A percentile compares a stretch with the other conserved stretches of the same genome.
Conservation (phyloP, 768 basidiomycete genomes). For the Boletus coccyginus region DNA sequence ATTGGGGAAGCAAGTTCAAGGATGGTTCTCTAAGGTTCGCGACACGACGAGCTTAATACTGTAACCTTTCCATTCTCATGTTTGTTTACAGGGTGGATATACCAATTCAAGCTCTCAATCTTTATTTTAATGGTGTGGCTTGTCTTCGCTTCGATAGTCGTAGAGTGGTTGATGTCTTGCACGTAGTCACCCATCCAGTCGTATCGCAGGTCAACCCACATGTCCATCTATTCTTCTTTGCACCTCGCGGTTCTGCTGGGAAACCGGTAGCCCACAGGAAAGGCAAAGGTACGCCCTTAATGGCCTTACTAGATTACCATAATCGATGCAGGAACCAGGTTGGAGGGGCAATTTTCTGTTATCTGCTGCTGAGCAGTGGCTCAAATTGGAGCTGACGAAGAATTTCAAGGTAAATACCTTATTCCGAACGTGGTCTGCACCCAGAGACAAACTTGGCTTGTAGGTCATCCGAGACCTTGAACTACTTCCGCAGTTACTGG, state of each 20-base stretch:
- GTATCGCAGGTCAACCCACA: conserved; percentile 93
- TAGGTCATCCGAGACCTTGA: conserved; percentile 94
- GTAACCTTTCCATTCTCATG: background rate
- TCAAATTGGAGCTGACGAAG: conserved; percentile 94
- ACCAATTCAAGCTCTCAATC: conserved; percentile 81
- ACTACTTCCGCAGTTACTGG: conserved; percentile 87
- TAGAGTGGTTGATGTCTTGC: background rate
- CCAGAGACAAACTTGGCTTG: background rate
- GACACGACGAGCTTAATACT: background rate
- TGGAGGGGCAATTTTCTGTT: conserved; percentile 96
- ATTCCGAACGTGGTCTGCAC: background rate
- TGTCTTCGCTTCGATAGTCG: background rate
- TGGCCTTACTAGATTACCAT: background rate
- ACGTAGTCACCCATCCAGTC: conserved; percentile 81
- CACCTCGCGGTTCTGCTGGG: conserved; percentile 83
- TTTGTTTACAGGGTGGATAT: conserved; percentile 75
- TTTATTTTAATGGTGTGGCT: conserved; percentile 77
- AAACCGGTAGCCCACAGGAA: conserved; percentile 93
- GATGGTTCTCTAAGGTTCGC: conserved; percentile 83
- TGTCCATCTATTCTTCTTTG: conserved; percentile 94
- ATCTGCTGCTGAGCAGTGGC: conserved; percentile 90
- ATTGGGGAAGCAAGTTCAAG: conserved; percentile 92
- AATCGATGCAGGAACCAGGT: conserved; percentile 40
- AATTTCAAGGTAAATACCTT: conserved; percentile 71
- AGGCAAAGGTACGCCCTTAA: conserved; percentile 63